A percentile compares a stretch with the other conserved stretches of the same genome.
Conservation (phyloP, 2,329 filamentous ascomycete genomes). For the Pyricularia grisea region DNA sequence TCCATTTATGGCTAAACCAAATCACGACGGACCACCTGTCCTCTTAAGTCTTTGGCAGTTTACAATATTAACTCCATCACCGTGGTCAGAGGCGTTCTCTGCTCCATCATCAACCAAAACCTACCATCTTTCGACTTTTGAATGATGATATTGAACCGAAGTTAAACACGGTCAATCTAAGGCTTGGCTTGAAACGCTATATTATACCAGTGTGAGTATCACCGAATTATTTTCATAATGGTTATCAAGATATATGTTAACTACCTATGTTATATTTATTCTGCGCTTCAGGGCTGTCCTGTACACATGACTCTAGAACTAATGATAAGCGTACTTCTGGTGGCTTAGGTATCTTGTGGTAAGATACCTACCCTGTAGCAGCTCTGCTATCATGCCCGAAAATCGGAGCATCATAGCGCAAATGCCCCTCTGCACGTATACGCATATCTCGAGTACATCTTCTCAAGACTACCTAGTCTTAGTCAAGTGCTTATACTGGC, state of each 20-base stretch:
- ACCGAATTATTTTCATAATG: not conserved
- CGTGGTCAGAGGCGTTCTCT: not conserved
- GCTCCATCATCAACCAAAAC: not conserved
- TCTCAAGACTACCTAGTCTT: not conserved
- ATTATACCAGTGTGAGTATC: not conserved
- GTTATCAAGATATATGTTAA: not conserved
- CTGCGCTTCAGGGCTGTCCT: not conserved
- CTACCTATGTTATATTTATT: not conserved
- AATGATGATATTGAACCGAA: not conserved
- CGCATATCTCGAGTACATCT: not conserved
- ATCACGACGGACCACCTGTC: not conserved
- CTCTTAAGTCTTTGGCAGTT: not conserved
- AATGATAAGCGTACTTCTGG: not conserved
- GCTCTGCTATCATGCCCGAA: not conserved
- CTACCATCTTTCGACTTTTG: not conserved
- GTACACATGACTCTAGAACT: not conserved
- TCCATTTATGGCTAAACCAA: not conserved
- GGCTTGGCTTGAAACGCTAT: not conserved
- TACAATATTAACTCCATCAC: not conserved
- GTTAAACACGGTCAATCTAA: not conserved
- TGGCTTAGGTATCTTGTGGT: not conserved
- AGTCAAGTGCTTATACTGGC: not conserved
- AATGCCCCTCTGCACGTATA: not conserved
- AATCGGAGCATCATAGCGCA: not conserved
- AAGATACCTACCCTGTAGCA: not conserved